Evolutionary conservation across 345 rosid genomes (phyloP).

Genomic region (Streptanthus diversifolius): DNA sequence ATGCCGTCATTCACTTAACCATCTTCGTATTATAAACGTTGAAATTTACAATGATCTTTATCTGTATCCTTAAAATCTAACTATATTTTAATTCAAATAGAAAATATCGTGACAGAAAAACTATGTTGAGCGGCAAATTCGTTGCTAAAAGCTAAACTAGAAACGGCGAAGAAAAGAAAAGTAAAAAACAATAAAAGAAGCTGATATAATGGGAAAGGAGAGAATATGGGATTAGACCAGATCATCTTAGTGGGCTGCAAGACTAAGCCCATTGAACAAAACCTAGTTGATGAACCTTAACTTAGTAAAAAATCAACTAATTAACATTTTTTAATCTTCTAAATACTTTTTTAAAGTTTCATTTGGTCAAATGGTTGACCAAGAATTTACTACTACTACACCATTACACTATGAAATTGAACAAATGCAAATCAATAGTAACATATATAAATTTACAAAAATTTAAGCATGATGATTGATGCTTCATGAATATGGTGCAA

Average conservation of each 20-base stretch:
- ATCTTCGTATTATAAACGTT: too few relatives aligned
- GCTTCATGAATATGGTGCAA: too few relatives aligned
- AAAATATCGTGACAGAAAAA: too few relatives aligned
- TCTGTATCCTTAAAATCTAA: background rate
- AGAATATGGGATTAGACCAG: background rate
- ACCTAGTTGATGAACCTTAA: background rate
- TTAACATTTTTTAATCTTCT: background rate
- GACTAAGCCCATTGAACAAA: conserved; percentile 1
- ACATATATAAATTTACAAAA: too few relatives aligned
- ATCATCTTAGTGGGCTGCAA: background rate
- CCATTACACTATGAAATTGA: too few relatives aligned
- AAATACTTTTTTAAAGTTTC: too few relatives aligned
- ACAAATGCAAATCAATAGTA: background rate
- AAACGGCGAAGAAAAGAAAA: background rate
- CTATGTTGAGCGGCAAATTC: background rate
- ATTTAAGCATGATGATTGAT: too few relatives aligned
- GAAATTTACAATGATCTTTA: background rate
- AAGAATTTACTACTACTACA: too few relatives aligned
- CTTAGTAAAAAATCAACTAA: background rate
- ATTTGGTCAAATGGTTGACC: background rate
- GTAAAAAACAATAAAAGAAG: background rate
- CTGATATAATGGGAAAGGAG: background rate
- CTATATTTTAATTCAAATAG: too few relatives aligned
- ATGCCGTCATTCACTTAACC: background rate
- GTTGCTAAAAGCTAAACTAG: background rate